Percentiles rank a stretch among this genome's conserved stretches.
phyloP scores from a whole-genome alignment of 78 protist genomes.

The Dictyostelium brefeldianum region DNA sequence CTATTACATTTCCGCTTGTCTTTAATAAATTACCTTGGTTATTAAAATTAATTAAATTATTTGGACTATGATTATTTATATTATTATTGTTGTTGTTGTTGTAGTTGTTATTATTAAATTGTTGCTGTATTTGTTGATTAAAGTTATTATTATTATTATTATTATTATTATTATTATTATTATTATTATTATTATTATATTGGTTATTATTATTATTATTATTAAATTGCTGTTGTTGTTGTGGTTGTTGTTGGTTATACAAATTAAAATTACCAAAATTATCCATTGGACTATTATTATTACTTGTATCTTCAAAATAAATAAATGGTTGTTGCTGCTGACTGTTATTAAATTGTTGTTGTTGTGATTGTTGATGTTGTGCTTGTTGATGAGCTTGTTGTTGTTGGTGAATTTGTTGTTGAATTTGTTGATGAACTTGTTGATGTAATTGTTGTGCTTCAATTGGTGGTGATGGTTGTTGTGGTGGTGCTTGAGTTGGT shows the following conservation, averaged over 20 bases:
- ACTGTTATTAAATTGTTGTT: neutral
- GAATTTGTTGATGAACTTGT: neutral
- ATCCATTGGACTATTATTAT: slow-evolving; percentile 46
- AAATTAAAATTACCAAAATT: neutral
- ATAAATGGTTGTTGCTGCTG: neutral
- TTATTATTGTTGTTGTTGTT: slow-evolving; percentile 5
- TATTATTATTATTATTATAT: slow-evolving; percentile 2
- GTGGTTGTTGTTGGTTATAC: neutral
- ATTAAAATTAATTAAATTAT: slow-evolving; percentile 2
- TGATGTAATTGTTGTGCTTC: slow-evolving; percentile 11
- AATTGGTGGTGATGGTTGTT: neutral
- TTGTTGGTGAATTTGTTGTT: neutral
- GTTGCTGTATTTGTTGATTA: too few species aligned
- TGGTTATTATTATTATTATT: neutral
- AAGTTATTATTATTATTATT: slow-evolving; percentile 15
- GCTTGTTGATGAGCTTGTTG: neutral
- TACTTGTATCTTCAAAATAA: neutral
- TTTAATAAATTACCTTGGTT: slow-evolving; percentile 19
- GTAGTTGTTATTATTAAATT: slow-evolving; percentile 20
- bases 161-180: slow-evolving; percentile 24
- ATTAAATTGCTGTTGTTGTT: slow-evolving; percentile 28
- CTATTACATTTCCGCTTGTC: neutral
- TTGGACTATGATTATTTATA: slow-evolving; percentile 30
- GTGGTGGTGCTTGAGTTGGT: neutral
- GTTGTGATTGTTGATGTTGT: neutral